Conservation (phyloP, 2,329 filamentous ascomycete species). For the Cryphonectria nitschkei region DNA sequence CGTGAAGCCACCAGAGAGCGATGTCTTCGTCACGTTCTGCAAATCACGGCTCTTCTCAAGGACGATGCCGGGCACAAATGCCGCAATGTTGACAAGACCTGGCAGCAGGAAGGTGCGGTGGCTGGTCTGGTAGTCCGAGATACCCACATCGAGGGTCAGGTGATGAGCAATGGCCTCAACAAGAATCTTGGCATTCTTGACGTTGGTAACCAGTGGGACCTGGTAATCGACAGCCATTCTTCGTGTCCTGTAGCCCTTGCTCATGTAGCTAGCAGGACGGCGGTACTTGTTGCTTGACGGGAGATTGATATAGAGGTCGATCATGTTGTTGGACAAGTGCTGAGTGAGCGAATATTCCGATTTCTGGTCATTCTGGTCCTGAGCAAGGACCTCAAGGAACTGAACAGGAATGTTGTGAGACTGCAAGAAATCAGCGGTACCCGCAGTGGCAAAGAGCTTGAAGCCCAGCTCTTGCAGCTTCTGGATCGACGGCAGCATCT, state of each 20-base stretch:
- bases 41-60: slow-evolving; percentile 68
- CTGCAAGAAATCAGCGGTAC: slow-evolving; percentile 94
- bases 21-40: slow-evolving; percentile 71
- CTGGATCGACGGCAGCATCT: slow-evolving; percentile 91
- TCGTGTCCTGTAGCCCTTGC: slow-evolving; percentile 93
- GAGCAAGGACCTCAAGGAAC: slow-evolving; percentile 84
- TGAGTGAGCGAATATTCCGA: slow-evolving; percentile 97
- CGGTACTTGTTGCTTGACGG: slow-evolving; percentile 98
- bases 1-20: slow-evolving; percentile 74
- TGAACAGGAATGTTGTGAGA: slow-evolving; percentile 91
- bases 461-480: slow-evolving; percentile 90
- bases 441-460: slow-evolving; percentile 93
- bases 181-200: slow-evolving; percentile 98
- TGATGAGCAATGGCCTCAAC: slow-evolving; percentile 92
- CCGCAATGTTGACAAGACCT: slow-evolving; percentile 77
- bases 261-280: slow-evolving; percentile 97
- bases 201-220: slow-evolving; percentile 95
- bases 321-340: slow-evolving; percentile 95
- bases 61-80: slow-evolving; percentile 76
- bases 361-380: slow-evolving; percentile 81
- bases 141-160: slow-evolving; percentile 81
- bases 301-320: slow-evolving; percentile 98
- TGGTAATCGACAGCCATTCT: slow-evolving; percentile 98
- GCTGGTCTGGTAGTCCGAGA: slow-evolving; percentile 90
- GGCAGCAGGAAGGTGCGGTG: slow-evolving; percentile 75